phyloP scores from a whole-genome alignment of 177 flowering plant genomes.

The Vitis hybrid region DNA sequence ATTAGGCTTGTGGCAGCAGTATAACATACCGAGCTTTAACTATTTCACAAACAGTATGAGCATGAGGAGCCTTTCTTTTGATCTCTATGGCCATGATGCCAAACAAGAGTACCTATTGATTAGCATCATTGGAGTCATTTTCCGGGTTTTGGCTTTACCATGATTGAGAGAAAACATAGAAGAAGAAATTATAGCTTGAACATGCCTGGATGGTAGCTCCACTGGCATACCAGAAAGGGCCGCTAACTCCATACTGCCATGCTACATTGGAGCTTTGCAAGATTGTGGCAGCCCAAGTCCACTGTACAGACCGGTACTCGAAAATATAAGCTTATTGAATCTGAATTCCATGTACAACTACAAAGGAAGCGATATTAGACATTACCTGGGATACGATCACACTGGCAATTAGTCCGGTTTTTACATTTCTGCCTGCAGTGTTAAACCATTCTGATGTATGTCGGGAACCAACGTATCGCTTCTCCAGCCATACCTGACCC shows the following conservation, averaged over 20 bases:
- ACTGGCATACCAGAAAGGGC: slow-evolving; percentile 99
- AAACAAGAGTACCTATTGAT: slow-evolving; percentile 80
- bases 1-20: neutral
- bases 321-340: neutral
- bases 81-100: slow-evolving; percentile 96
- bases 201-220: slow-evolving; percentile 94
- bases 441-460: slow-evolving; percentile 99
- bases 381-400: slow-evolving; percentile 94
- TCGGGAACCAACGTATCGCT: slow-evolving; percentile 79
- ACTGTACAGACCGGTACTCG: slow-evolving; percentile 34
- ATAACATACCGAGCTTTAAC: slow-evolving; percentile 76
- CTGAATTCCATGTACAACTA: neutral
- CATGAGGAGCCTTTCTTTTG: slow-evolving; percentile 95
- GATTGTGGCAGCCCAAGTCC: slow-evolving; percentile 99
- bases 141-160: neutral
- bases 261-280: slow-evolving; percentile 97
- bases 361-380: too few relatives aligned
- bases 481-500: slow-evolving; percentile 86
- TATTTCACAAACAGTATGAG: slow-evolving; percentile 97
- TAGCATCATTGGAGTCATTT: neutral
- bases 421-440: slow-evolving; percentile 95
- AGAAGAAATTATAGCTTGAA: neutral
- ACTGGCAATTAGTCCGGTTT: slow-evolving; percentile 95
- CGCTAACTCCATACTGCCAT: slow-evolving; percentile 95
- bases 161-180: neutral